These are phyloP conservation scores for Sugiyamaella qingdaonensis DNA, from an alignment of 805 yeast species.

Conservation along the genomic window DNA sequence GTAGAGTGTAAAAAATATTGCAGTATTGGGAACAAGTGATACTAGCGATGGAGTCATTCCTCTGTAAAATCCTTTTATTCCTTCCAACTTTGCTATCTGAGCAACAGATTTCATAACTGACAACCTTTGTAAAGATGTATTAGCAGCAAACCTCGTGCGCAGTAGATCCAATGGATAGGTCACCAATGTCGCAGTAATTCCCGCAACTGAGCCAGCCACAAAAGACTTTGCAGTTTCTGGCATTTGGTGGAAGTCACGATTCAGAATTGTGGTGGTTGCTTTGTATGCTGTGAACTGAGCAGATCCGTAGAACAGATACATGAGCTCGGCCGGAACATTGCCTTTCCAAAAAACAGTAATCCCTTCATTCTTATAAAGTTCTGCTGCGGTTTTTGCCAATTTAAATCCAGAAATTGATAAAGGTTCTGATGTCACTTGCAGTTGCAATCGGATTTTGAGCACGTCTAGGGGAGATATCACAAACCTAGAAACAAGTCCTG, in stretches of 20 bases:
- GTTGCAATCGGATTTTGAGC: constrained; percentile 69
- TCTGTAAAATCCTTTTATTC: constrained; percentile 44
- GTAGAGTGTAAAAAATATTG: constrained; percentile 69
- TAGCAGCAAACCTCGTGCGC: constrained; percentile 80
- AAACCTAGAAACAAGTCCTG: constrained; percentile 62
- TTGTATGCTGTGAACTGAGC: constrained; percentile 76
- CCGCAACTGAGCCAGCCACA: constrained; percentile 73
- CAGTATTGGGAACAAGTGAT: constrained; percentile 67
- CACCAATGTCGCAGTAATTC: constrained; percentile 61
- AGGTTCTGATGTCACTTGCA: constrained; percentile 37
- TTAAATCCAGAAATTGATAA: constrained; percentile 25
- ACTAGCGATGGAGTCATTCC: constrained; percentile 50
- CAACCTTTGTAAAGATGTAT: constrained; percentile 23
- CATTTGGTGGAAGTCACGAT: constrained; percentile 27
- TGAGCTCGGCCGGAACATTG: constrained; percentile 81
- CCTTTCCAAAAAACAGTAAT: constrained; percentile 88
- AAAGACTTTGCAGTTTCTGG: constrained; percentile 43
- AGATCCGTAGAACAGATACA: constrained; percentile 84
- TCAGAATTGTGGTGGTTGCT: constrained; percentile 44
- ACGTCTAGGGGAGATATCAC: constrained; percentile 76
- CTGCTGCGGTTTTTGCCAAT: constrained; percentile 32
- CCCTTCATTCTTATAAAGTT: constrained; percentile 62
- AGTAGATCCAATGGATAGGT: constrained; percentile 92
- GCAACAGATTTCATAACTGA: constrained; percentile 17
- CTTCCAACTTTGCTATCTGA: constrained; percentile 32